Evolutionary conservation across 176 grass and related monocot genomes (phyloP).

Genomic region (Microstegium vimineum): DNA sequence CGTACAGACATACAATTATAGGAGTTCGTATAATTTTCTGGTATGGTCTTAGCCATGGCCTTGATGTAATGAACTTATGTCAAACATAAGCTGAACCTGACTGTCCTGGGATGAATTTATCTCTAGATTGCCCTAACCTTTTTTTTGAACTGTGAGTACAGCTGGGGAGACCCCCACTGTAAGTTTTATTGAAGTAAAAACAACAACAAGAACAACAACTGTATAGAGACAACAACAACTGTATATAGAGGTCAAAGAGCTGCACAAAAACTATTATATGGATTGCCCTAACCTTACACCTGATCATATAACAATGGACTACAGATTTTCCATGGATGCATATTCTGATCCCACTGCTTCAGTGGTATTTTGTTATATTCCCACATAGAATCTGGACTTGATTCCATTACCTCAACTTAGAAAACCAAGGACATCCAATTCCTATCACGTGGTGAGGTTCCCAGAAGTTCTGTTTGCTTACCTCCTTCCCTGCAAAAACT

Average conservation of each 20-base stretch:
- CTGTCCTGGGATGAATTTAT: not conserved
- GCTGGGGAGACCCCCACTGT: no score
- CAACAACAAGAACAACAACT: no score
- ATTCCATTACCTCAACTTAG: not conserved
- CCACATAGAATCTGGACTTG: not conserved
- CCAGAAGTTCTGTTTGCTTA: not conserved
- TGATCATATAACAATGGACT: not conserved
- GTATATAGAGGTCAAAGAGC: no score
- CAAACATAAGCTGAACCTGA: not conserved
- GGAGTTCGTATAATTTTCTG: not conserved
- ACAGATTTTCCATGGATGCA: not conserved
- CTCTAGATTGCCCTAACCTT: not conserved
- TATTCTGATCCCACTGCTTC: not conserved
- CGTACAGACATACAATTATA: not conserved
- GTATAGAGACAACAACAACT: no score
- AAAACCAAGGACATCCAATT: not conserved
- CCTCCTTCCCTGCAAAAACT: not conserved
- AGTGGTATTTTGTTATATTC: not conserved
- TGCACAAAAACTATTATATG: no score
- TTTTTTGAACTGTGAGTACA: no score
- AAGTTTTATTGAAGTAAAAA: no score
- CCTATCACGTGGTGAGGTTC: conserved; percentile 6
- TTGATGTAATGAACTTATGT: not conserved
- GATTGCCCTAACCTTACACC: not conserved
- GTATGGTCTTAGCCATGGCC: not conserved